Evolutionary conservation across 2,329 filamentous ascomycete species (phyloP).

Genomic region (Trichoderma breve): DNA sequence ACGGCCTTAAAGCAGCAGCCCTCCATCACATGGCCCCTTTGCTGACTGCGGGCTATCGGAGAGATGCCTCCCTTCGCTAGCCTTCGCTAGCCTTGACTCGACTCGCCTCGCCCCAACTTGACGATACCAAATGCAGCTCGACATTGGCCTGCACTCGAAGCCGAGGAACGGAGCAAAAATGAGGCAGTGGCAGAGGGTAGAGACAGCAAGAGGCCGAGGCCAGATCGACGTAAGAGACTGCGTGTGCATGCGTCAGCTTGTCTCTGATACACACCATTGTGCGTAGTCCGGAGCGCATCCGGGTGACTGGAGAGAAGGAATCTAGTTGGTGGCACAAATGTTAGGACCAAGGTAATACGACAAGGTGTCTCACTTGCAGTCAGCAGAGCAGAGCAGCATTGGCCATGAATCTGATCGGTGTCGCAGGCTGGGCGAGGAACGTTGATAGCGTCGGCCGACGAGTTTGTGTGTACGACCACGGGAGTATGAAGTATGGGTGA

Average conservation of each 20-base stretch:
- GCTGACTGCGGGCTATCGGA: background rate
- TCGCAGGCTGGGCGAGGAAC: background rate
- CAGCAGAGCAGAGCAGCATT: slow-evolving; percentile 1
- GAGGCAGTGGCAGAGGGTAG: background rate
- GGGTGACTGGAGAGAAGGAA: slow-evolving; percentile 3
- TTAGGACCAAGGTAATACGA: background rate
- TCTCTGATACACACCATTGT: slow-evolving; percentile 14
- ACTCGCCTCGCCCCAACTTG: background rate
- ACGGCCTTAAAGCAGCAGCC: background rate
- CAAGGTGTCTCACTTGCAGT: slow-evolving; percentile 10
- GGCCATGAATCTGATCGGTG: background rate
- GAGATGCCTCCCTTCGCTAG: background rate
- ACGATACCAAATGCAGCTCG: background rate
- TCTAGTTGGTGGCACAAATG: slow-evolving; percentile 4
- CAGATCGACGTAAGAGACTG: background rate
- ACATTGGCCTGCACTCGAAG: background rate
- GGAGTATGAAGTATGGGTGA: slow-evolving; percentile 10
- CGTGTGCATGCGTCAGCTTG: slow-evolving; percentile 6
- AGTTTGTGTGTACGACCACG: slow-evolving; percentile 6
- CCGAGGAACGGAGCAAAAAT: background rate
- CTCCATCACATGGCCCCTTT: background rate
- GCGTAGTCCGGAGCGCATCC: slow-evolving; percentile 10
- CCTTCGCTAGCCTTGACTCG: background rate
- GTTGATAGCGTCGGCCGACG: slow-evolving; percentile 15
- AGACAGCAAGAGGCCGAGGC: background rate